A percentile compares a stretch with the other conserved stretches of the same genome.
Evolutionary conservation across 2,329 filamentous ascomycete genomes (phyloP).

Genomic region (Tolypocladium nubicola): DNA sequence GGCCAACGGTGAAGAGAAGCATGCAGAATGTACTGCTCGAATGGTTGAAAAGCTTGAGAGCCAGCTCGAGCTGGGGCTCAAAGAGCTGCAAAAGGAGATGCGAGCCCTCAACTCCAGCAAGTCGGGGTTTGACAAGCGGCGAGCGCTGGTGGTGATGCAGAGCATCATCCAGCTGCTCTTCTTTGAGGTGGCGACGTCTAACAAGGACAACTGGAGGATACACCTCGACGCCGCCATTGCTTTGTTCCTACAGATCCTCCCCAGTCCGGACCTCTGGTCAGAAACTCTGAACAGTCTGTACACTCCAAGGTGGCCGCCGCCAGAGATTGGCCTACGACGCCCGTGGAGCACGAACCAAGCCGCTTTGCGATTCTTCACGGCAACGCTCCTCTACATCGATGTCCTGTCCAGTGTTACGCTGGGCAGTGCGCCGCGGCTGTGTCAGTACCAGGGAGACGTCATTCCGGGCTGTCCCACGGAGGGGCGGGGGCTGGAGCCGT

Average conservation of each 20-base stretch:
- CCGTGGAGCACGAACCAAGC: conserved; percentile 36
- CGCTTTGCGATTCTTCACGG: conserved; percentile 35
- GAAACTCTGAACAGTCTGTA: conserved; percentile 21
- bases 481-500: conserved; percentile 8
- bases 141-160: conserved; percentile 32
- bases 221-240: conserved; percentile 39
- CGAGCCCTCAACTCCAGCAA: conserved; percentile 20
- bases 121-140: conserved; percentile 16
- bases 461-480: conserved; percentile 20
- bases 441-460: conserved; percentile 27
- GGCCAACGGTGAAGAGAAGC: conserved; percentile 18
- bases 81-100: conserved; percentile 32
- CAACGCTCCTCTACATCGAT: conserved; percentile 36
- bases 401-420: conserved; percentile 37
- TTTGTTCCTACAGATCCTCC: conserved; percentile 36
- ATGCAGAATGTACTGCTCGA: conserved; percentile 22
- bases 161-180: conserved; percentile 42
- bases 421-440: conserved; percentile 29
- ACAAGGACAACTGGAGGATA: conserved; percentile 37
- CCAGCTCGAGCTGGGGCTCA: conserved; percentile 33
- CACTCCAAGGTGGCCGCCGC: conserved; percentile 22
- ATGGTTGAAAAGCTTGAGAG: conserved; percentile 29
- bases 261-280: conserved; percentile 24
- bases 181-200: conserved; percentile 36
- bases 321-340: conserved; percentile 17